phyloP scores from a whole-genome alignment of 1,284 basidiomycete species.

The Cryptococcus sp. region DNA sequence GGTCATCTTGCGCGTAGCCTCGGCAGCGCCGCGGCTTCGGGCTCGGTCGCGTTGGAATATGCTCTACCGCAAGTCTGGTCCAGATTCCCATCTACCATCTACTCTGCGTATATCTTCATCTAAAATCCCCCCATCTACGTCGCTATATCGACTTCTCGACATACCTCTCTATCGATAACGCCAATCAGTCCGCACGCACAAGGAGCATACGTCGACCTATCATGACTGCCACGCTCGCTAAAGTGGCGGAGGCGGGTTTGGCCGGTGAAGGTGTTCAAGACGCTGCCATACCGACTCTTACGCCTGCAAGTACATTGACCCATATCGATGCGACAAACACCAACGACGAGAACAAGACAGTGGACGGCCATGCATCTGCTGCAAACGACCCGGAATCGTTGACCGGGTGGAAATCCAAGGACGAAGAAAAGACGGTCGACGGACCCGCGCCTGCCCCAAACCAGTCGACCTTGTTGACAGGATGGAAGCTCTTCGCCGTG shows the following conservation, averaged over 20 bases:
- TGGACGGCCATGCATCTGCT: no score
- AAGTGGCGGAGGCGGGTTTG: not conserved
- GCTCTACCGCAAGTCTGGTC: no score
- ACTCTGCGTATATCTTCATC: not conserved
- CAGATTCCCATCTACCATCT: not conserved
- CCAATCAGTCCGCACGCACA: no score
- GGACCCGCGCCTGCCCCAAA: not conserved
- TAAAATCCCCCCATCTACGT: not conserved
- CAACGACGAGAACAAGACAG: not conserved
- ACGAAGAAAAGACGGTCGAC: not conserved
- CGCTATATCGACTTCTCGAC: not conserved
- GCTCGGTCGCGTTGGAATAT: no score
- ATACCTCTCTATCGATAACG: not conserved
- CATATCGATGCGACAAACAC: no score
- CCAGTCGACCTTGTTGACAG: conserved; percentile 23
- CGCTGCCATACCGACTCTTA: not conserved
- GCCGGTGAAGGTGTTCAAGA: conserved; percentile 2
- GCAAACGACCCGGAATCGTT: no score
- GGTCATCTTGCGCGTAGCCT: no score
- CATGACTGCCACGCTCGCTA: not conserved
- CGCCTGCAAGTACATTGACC: not conserved
- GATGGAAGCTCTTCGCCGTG: conserved; percentile 26
- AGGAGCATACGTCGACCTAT: conserved; percentile 1
- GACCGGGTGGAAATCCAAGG: not conserved
- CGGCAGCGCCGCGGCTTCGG: no score